Conservation (phyloP, 164 flowering plant species). For the Buxus sempervirens region DNA sequence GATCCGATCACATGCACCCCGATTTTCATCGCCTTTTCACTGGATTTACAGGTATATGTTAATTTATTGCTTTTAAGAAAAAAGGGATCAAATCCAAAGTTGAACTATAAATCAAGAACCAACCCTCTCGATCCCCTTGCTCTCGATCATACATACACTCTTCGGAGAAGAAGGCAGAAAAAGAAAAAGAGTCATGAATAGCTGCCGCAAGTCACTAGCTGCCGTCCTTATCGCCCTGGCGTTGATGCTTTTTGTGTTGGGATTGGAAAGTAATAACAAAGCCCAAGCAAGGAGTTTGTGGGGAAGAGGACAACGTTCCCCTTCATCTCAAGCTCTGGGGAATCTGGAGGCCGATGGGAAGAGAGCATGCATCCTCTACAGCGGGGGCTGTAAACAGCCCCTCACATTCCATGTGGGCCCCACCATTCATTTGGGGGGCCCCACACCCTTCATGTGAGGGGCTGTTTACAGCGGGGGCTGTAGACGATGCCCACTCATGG, state of each 20-base stretch:
- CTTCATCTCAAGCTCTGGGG: slow-evolving; percentile 17
- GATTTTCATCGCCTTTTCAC: background rate
- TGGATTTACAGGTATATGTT: too few species aligned
- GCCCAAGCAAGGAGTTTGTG: slow-evolving; percentile 21
- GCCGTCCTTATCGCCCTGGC: slow-evolving; percentile 27
- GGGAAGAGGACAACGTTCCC: background rate
- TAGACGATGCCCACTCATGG: too few species aligned
- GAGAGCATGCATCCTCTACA: too few species aligned
- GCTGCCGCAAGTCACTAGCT: slow-evolving; percentile 11
- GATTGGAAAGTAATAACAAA: background rate
- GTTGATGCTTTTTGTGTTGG: slow-evolving; percentile 16
- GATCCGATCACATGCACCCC: slow-evolving; percentile 31
- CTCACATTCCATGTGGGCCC: too few species aligned
- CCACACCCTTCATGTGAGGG: too few species aligned
- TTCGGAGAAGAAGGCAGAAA: too few species aligned
- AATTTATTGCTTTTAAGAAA: background rate
- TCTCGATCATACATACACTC: background rate
- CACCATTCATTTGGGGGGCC: too few species aligned
- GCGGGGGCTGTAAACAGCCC: too few species aligned
- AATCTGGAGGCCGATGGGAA: slow-evolving; percentile 22
- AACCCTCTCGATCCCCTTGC: background rate
- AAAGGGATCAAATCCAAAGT: background rate
- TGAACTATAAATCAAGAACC: slow-evolving; percentile 2
- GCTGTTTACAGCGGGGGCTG: too few species aligned
- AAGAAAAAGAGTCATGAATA: slow-evolving; percentile 17